A percentile compares a stretch with the other conserved stretches of the same genome.
Evolutionary conservation across 441 rosid species (phyloP).

Genomic region (Geranium incanum): DNA sequence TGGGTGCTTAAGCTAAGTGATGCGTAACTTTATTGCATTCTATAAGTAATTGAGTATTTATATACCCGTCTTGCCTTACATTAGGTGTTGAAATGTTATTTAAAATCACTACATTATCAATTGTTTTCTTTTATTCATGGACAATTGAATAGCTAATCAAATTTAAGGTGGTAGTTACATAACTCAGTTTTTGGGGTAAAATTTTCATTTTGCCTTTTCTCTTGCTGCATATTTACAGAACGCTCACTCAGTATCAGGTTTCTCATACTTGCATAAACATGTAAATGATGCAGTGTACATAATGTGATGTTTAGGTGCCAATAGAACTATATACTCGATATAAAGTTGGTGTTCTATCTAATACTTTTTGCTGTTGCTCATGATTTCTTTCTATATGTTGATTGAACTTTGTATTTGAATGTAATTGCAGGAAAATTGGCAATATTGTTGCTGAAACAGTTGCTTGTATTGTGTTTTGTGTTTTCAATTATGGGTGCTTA

Average conservation of each 20-base stretch:
- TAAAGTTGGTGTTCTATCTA: not conserved
- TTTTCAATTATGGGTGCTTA: conserved; percentile 34
- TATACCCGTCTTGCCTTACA: not conserved
- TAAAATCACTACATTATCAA: not conserved
- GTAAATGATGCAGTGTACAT: not conserved
- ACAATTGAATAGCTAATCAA: not conserved
- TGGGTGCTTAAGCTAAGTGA: not conserved
- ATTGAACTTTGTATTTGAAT: conserved; percentile 13
- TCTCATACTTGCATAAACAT: not conserved
- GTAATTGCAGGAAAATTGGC: conserved; percentile 41
- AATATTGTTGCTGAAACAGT: conserved; percentile 32
- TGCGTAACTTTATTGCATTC: not conserved
- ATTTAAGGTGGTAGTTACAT: not conserved
- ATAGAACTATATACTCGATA: not conserved
- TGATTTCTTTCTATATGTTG: not conserved
- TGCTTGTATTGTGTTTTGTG: conserved; percentile 32
- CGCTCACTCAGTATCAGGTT: not conserved
- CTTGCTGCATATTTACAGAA: not conserved
- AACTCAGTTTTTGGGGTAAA: not conserved
- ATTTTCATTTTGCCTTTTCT: not conserved
- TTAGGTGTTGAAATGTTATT: not conserved
- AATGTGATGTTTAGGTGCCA: not conserved
- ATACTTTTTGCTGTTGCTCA: not conserved
- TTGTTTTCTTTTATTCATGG: not conserved
- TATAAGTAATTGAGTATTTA: not conserved